phyloP scores from a whole-genome alignment of 441 rosid species.

The Viola pubescens region DNA sequence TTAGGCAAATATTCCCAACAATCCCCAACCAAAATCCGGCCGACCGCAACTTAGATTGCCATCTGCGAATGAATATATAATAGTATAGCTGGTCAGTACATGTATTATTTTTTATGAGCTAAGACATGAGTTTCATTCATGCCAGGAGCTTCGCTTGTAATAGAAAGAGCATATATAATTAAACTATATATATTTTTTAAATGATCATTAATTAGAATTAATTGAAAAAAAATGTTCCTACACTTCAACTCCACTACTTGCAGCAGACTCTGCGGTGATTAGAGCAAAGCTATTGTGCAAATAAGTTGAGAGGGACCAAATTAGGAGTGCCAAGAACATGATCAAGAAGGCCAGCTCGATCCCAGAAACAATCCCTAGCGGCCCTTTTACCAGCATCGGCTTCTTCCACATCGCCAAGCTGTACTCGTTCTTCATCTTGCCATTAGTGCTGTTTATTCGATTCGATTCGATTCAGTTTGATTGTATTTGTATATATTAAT shows the following conservation, averaged over 20 bases:
- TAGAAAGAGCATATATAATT: background rate
- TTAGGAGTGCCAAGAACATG: constrained; percentile 41
- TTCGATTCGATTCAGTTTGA: background rate
- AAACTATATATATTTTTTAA: background rate
- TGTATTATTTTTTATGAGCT: background rate
- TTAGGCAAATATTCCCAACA: constrained; percentile 48
- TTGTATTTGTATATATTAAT: background rate
- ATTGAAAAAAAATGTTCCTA: constrained; percentile 16
- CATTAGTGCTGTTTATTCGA: background rate
- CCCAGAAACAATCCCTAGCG: constrained; percentile 39
- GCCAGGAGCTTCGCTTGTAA: background rate
- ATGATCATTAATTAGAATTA: background rate
- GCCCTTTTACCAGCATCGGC: constrained; percentile 38
- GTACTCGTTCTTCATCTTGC: background rate
- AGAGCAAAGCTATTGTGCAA: constrained; percentile 25
- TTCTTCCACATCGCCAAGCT: constrained; percentile 18
- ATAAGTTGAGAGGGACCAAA: constrained; percentile 47
- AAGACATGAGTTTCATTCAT: background rate
- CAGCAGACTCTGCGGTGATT: constrained; percentile 24
- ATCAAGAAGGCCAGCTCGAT: constrained; percentile 34
- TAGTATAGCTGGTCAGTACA: background rate
- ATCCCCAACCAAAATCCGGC: constrained; percentile 32
- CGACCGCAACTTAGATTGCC: constrained; percentile 43
- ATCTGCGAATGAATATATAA: constrained; percentile 20
- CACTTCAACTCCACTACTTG: constrained; percentile 29